These are phyloP conservation scores for Cladorrhinum samala DNA, from an alignment of 495 filamentous ascomycete genomes.

Conservation along the genomic window DNA sequence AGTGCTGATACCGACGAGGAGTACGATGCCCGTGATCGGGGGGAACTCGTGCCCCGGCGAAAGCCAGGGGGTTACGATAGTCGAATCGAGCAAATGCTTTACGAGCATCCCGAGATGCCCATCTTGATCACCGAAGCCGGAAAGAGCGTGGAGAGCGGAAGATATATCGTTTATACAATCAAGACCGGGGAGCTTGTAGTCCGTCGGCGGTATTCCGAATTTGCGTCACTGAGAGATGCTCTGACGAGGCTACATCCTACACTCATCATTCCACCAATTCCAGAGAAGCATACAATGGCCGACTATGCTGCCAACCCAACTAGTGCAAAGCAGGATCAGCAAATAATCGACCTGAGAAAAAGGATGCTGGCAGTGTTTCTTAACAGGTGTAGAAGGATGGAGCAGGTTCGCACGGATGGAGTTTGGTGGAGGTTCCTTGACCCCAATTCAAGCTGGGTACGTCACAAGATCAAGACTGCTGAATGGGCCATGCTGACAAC, in stretches of 20 bases:
- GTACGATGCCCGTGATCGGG: constrained; percentile 52
- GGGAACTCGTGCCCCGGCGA: constrained; percentile 45
- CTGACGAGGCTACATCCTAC: constrained; percentile 89
- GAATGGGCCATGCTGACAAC: constrained; percentile 28
- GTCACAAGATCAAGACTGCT: constrained; percentile 13
- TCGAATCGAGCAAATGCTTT: constrained; percentile 91
- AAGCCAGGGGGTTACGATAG: constrained; percentile 89
- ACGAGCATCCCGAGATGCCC: constrained; percentile 83
- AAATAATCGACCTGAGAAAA: constrained; percentile 92
- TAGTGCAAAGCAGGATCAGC: constrained; percentile 92
- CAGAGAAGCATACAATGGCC: constrained; percentile 97
- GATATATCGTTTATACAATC: constrained; percentile 95
- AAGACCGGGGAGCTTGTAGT: constrained; percentile 92
- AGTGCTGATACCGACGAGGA: constrained; percentile 37
- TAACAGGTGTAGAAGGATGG: constrained; percentile 88
- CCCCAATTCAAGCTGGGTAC: constrained; percentile 97
- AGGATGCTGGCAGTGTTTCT: constrained; percentile 94
- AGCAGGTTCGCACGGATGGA: constrained; percentile 85
- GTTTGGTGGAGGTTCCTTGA: constrained; percentile 98
- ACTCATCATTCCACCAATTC: constrained; percentile 90
- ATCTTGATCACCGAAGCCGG: constrained; percentile 91
- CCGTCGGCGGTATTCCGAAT: constrained; percentile 91
- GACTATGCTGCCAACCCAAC: constrained; percentile 97
- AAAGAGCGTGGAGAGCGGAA: constrained; percentile 84
- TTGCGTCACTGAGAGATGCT: constrained; percentile 83